These are phyloP conservation scores for Ulota crispa DNA, from an alignment of 225 moss, liverwort and hornwort genomes.

Conservation along the genomic window DNA sequence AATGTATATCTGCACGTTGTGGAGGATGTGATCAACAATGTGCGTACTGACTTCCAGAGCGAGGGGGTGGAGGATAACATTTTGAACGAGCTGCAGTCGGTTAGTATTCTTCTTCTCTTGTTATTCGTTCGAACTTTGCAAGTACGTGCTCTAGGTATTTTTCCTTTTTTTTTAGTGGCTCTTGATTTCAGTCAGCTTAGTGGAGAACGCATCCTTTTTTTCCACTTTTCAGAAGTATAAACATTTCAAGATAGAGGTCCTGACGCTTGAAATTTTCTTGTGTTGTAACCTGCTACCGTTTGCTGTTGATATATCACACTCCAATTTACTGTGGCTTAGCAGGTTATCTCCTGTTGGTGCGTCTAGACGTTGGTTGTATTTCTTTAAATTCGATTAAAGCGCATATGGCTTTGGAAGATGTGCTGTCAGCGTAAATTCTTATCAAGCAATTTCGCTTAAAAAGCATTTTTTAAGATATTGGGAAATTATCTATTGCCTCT, in stretches of 20 bases:
- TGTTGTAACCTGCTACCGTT: background rate
- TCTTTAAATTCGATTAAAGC: background rate
- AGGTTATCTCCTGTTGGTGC: background rate
- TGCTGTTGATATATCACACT: background rate
- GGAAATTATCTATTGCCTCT: background rate
- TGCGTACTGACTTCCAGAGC: slow-evolving; percentile 69
- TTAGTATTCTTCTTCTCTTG: slow-evolving; percentile 23
- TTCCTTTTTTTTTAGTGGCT: background rate
- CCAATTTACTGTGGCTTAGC: background rate
- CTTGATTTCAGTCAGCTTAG: background rate
- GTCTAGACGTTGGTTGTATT: background rate
- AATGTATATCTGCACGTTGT: slow-evolving; percentile 71
- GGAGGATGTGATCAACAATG: slow-evolving; percentile 77
- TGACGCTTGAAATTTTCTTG: background rate
- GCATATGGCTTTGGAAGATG: background rate
- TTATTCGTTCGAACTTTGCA: background rate
- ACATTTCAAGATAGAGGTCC: no score
- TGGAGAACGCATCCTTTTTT: background rate
- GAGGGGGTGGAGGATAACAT: slow-evolving; percentile 75
- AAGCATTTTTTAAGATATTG: background rate
- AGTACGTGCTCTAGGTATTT: background rate
- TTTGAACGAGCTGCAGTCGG: slow-evolving; percentile 66
- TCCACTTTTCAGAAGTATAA: background rate
- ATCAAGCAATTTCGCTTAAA: background rate
- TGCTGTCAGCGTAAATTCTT: background rate